Percentiles rank a stretch among this genome's conserved stretches.
phyloP scores from a whole-genome alignment of 371 early-diverging fungal species.

The Mucor lusitanicus region DNA sequence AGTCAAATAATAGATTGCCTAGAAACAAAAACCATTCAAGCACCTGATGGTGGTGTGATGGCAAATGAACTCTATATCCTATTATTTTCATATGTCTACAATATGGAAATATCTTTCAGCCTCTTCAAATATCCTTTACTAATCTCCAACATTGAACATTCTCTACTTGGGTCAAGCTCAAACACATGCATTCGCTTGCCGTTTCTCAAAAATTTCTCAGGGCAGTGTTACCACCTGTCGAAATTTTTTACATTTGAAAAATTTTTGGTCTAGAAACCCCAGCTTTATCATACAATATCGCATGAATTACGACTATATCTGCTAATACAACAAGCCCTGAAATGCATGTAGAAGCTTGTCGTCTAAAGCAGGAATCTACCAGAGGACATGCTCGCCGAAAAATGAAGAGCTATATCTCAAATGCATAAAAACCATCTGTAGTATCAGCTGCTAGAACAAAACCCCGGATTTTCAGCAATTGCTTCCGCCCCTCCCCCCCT shows the following conservation, averaged over 20 bases:
- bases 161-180: neutral
- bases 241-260: neutral
- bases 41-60: neutral
- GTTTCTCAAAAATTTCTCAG: neutral
- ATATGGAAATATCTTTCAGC: neutral
- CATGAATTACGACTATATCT: neutral
- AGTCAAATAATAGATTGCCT: neutral
- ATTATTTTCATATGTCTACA: neutral
- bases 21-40: neutral
- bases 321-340: neutral
- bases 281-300: neutral
- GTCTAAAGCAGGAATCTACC: neutral
- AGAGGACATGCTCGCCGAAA: neutral
- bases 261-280: neutral
- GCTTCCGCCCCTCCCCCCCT: neutral
- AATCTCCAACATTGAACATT: neutral
- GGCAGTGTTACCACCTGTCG: neutral
- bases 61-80: neutral
- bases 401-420: neutral
- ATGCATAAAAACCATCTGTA: neutral
- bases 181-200: neutral
- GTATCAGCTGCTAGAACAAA: neutral
- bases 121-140: too few species aligned
- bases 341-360: neutral
- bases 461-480: neutral